These are phyloP conservation scores for Cyclotella sp. DNA, from an alignment of 108 stramenopile genomes.

Conservation along the genomic window DNA sequence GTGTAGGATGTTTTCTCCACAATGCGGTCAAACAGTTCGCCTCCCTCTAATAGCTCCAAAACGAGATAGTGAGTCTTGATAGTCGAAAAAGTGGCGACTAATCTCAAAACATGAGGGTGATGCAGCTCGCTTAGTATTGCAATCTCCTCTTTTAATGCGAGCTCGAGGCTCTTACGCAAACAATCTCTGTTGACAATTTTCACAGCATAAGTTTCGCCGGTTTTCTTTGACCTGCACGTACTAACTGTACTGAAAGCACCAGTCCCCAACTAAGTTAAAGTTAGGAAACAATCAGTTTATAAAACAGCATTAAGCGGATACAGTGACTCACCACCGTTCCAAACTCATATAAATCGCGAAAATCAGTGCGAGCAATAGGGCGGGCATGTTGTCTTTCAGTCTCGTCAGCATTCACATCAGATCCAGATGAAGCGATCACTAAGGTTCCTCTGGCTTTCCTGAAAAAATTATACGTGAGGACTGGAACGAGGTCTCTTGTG, in stretches of 20 bases:
- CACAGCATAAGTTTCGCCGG: slow-evolving; percentile 63
- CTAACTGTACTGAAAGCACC: slow-evolving; percentile 9
- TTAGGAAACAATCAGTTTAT: neutral
- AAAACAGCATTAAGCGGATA: neutral
- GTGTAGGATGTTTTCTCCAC: slow-evolving; percentile 88
- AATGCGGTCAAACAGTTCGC: slow-evolving; percentile 93
- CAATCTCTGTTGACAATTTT: slow-evolving; percentile 79
- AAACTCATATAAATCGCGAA: slow-evolving; percentile 16
- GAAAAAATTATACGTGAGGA: slow-evolving; percentile 24
- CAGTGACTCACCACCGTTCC: neutral
- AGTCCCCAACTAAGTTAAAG: slow-evolving; percentile 8
- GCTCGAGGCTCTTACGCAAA: slow-evolving; percentile 64
- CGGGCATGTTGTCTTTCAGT: too few relatives aligned
- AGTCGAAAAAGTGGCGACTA: slow-evolving; percentile 92
- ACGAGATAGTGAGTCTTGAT: slow-evolving; percentile 82
- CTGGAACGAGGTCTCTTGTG: neutral
- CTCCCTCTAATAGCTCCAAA: slow-evolving; percentile 87
- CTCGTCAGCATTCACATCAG: too few relatives aligned
- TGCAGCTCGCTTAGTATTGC: slow-evolving; percentile 63
- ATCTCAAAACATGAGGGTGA: slow-evolving; percentile 73
- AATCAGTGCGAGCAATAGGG: neutral
- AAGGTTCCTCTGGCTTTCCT: slow-evolving; percentile 9
- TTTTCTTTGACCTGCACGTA: slow-evolving; percentile 32
- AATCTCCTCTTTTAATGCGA: slow-evolving; percentile 75
- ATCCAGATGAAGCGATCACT: neutral